Percentiles rank a stretch among this genome's conserved stretches.
Conservation (phyloP, 805 yeast genomes). For the Yarrowia divulgata region DNA sequence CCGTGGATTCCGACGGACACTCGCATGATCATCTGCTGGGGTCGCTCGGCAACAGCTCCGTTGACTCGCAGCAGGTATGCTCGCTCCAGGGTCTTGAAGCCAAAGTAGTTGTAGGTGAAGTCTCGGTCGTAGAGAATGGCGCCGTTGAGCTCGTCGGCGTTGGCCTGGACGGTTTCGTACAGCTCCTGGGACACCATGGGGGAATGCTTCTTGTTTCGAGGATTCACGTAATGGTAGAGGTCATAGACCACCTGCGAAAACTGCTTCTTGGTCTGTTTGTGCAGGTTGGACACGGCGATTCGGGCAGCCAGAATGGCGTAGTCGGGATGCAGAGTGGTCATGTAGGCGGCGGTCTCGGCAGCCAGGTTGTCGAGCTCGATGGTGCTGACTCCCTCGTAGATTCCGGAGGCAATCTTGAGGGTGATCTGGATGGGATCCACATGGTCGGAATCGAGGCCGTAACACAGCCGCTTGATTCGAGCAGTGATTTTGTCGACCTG, state of each 20-base stretch:
- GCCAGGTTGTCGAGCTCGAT: slow-evolving; percentile 83
- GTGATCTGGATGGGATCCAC: slow-evolving; percentile 96
- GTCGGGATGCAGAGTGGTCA: slow-evolving; percentile 99
- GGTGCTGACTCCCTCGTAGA: slow-evolving; percentile 96
- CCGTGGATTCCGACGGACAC: slow-evolving; percentile 93
- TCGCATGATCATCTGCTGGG: slow-evolving; percentile 88
- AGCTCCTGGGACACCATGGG: slow-evolving; percentile 78
- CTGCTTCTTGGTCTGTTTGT: slow-evolving; percentile 89
- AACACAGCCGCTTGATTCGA: slow-evolving; percentile 88
- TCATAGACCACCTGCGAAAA: slow-evolving; percentile 79
- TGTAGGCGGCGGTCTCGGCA: slow-evolving; percentile 96
- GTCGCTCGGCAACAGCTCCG: slow-evolving; percentile 82
- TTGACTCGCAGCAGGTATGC: slow-evolving; percentile 76
- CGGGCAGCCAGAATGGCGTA: slow-evolving; percentile 95
- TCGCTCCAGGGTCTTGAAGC: slow-evolving; percentile 89
- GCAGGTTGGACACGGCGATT: slow-evolving; percentile 91
- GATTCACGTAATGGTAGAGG: slow-evolving; percentile 79
- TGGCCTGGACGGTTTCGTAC: slow-evolving; percentile 65
- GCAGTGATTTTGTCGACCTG: slow-evolving; percentile 97
- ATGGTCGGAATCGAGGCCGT: slow-evolving; percentile 89
- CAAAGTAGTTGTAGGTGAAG: slow-evolving; percentile 80
- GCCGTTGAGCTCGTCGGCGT: slow-evolving; percentile 71
- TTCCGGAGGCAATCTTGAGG: slow-evolving; percentile 90
- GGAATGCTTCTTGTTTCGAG: slow-evolving; percentile 70
- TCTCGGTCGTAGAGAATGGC: slow-evolving; percentile 82